Conservation (phyloP, 225 moss, liverwort and hornwort genomes). For the Pseudoscleropodium purum region DNA sequence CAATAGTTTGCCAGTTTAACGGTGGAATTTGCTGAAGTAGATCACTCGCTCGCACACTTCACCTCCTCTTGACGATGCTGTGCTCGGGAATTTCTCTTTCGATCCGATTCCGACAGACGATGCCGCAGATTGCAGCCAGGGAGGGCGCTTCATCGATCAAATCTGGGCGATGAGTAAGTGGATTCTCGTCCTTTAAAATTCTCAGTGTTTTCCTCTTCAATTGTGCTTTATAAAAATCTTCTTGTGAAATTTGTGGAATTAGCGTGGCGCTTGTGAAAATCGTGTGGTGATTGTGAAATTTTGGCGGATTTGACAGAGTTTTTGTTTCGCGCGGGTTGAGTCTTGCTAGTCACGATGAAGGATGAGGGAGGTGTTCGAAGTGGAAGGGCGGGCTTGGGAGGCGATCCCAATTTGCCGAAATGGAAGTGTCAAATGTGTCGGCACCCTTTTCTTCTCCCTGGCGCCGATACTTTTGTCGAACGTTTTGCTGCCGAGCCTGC, state of each 20-base stretch:
- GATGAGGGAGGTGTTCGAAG: constrained; percentile 15
- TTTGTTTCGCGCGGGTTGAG: background rate
- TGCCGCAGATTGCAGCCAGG: background rate
- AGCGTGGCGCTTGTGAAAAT: background rate
- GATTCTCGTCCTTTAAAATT: background rate
- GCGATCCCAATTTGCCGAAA: constrained; percentile 67
- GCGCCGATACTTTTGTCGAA: constrained; percentile 80
- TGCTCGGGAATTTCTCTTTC: background rate
- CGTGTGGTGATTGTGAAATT: background rate
- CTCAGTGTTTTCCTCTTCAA: background rate
- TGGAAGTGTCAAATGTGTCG: constrained; percentile 92
- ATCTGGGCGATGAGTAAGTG: constrained; percentile 3
- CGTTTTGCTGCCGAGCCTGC: constrained; percentile 56
- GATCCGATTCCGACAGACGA: background rate
- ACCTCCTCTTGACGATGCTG: background rate
- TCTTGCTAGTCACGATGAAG: constrained; percentile 12
- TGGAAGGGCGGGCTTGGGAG: constrained; percentile 44
- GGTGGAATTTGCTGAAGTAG: background rate
- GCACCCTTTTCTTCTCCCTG: constrained; percentile 62
- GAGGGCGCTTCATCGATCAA: background rate
- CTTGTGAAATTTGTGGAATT: background rate
- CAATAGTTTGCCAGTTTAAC: background rate
- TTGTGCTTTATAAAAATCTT: no score
- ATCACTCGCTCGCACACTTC: background rate
- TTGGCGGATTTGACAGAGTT: background rate